Conservation (phyloP, 2,329 filamentous ascomycete species). For the Trichoderma breve region DNA sequence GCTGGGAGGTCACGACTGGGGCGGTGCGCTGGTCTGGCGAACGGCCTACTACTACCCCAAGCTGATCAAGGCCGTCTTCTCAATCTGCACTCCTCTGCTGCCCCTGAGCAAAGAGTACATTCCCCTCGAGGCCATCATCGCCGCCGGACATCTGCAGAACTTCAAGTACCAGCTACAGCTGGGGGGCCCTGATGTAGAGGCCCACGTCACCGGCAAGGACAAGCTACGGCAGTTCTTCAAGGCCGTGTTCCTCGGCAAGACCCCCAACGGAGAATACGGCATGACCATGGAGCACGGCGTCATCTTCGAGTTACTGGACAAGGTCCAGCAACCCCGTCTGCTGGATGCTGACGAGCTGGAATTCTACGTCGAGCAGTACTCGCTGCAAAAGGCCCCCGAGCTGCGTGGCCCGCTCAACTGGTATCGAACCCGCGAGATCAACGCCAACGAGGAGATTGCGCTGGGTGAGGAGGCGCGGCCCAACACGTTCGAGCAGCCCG, state of each 20-base stretch:
- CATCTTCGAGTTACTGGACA: constrained; percentile 59
- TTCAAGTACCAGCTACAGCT: constrained; percentile 87
- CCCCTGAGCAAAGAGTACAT: constrained; percentile 53
- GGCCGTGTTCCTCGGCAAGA: constrained; percentile 66
- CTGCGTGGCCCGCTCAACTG: constrained; percentile 81
- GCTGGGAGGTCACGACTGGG: constrained; percentile 92
- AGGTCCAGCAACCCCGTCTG: constrained; percentile 56
- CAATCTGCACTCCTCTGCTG: constrained; percentile 73
- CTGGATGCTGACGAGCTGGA: constrained; percentile 69
- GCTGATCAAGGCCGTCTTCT: constrained; percentile 72
- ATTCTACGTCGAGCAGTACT: constrained; percentile 72
- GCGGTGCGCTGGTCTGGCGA: constrained; percentile 74
- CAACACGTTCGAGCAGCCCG: constrained; percentile 54
- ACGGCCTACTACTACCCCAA: constrained; percentile 70
- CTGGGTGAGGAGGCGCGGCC: constrained; percentile 56
- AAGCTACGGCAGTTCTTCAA: constrained; percentile 69
- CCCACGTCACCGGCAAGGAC: constrained; percentile 53
- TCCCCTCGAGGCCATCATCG: constrained; percentile 59
- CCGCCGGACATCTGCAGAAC: constrained; percentile 55
- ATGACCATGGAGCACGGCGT: constrained; percentile 64
- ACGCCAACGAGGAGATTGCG: constrained; percentile 70
- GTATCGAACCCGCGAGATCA: constrained; percentile 74
- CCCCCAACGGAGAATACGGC: constrained; percentile 51
- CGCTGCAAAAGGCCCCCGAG: constrained; percentile 54
- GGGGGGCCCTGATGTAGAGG: constrained; percentile 64